A percentile compares a stretch with the other conserved stretches of the same genome.
These are phyloP conservation scores for Penicillium taxi DNA, from an alignment of 495 filamentous ascomycete species.

Conservation along the genomic window DNA sequence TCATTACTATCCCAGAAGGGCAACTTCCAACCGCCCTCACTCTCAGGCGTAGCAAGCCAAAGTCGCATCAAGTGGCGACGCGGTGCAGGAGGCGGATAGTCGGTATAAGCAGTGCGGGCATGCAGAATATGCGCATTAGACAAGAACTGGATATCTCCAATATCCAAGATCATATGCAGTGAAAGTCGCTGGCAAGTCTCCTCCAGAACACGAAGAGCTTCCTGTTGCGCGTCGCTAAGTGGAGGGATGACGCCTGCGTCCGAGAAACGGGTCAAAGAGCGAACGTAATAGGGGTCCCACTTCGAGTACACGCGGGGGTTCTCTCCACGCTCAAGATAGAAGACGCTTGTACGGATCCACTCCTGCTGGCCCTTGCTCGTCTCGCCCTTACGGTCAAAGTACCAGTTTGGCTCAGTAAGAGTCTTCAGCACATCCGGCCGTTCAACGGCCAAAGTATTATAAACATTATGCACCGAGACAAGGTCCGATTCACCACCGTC, in stretches of 20 bases:
- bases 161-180: constrained; percentile 69
- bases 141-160: constrained; percentile 75
- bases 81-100: constrained; percentile 55
- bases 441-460: constrained; percentile 66
- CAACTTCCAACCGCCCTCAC: constrained; percentile 77
- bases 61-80: constrained; percentile 74
- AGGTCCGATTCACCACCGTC: constrained; percentile 84
- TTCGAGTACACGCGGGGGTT: constrained; percentile 49
- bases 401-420: constrained; percentile 74
- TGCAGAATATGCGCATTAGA: constrained; percentile 63
- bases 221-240: constrained; percentile 53
- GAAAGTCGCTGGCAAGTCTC: constrained; percentile 54
- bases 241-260: constrained; percentile 58
- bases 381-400: constrained; percentile 92
- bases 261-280: constrained; percentile 58
- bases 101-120: constrained; percentile 58
- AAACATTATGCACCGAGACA: constrained; percentile 71
- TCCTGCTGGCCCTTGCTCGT: constrained; percentile 63
- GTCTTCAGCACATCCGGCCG: constrained; percentile 71
- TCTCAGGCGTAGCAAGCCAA: constrained; percentile 74
- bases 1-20: constrained; percentile 73
- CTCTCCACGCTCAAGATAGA: constrained; percentile 59
- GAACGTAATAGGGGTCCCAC: constrained; percentile 77
- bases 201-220: constrained; percentile 59
- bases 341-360: constrained; percentile 63